Evolutionary conservation across 1,139 yeast genomes (phyloP).

Genomic region (Scheffersomyces quercinus): DNA sequence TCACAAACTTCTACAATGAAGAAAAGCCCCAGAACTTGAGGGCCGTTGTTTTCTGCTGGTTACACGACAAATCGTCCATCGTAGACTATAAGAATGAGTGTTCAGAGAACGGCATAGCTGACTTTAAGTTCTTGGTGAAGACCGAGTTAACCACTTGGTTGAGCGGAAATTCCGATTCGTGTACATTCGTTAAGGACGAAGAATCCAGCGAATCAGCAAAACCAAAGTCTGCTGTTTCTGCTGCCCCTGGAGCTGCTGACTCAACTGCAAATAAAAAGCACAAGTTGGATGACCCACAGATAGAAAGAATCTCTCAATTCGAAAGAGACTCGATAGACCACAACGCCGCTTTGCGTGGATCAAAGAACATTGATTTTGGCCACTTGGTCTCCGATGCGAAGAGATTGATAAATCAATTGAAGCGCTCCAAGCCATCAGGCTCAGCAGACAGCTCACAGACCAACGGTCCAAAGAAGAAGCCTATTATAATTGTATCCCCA

Average conservation of each 20-base stretch:
- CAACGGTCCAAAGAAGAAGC: slow-evolving; percentile 55
- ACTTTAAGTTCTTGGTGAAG: slow-evolving; percentile 82
- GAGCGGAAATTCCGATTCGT: slow-evolving; percentile 61
- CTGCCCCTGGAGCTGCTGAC: slow-evolving; percentile 2
- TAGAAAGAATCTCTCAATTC: slow-evolving; percentile 52
- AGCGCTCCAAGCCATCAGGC: slow-evolving; percentile 32
- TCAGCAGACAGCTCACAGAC: slow-evolving; percentile 9
- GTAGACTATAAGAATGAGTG: slow-evolving; percentile 83
- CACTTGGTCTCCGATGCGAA: slow-evolving; percentile 74
- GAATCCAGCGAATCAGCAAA: slow-evolving; percentile 6
- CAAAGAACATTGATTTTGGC: slow-evolving; percentile 71
- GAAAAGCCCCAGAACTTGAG: slow-evolving; percentile 52
- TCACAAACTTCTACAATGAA: slow-evolving; percentile 62
- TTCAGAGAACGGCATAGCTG: slow-evolving; percentile 60
- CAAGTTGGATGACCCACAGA: slow-evolving; percentile 52
- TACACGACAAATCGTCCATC: slow-evolving; percentile 69
- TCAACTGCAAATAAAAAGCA: slow-evolving; percentile 20
- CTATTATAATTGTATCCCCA: slow-evolving; percentile 91
- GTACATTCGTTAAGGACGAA: slow-evolving; percentile 47
- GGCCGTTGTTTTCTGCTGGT: slow-evolving; percentile 79
- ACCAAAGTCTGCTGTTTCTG: slow-evolving; percentile 1
- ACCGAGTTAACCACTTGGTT: slow-evolving; percentile 84
- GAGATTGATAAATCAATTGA: slow-evolving; percentile 57
- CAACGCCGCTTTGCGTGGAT: slow-evolving; percentile 77
- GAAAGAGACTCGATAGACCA: slow-evolving; percentile 78